These are phyloP conservation scores for Vigna trinervia DNA, from an alignment of 306 rosid genomes.

Conservation along the genomic window DNA sequence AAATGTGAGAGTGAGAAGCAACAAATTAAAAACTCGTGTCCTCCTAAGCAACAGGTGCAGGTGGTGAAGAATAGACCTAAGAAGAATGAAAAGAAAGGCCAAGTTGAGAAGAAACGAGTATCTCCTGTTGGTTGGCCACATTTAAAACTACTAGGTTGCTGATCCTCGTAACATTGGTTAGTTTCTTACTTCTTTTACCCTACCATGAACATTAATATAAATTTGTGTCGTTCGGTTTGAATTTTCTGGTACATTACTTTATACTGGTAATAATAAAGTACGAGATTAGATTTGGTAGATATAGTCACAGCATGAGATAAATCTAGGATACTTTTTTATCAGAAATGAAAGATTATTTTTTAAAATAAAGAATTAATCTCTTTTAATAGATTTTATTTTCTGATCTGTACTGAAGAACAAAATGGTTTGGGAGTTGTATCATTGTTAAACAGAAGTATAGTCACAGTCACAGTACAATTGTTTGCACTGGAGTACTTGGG, in stretches of 20 bases:
- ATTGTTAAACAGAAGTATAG: too few species aligned
- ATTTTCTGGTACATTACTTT: conserved; percentile 11
- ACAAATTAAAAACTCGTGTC: conserved; percentile 34
- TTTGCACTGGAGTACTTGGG: conserved; percentile 38
- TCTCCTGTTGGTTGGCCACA: conserved; percentile 64
- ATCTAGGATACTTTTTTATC: not conserved
- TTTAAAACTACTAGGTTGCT: conserved; percentile 72
- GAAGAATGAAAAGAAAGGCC: conserved; percentile 57
- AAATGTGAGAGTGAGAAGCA: conserved; percentile 38
- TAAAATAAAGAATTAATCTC: too few species aligned
- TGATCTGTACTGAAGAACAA: too few species aligned
- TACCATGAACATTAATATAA: conserved; percentile 24
- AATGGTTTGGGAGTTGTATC: too few species aligned
- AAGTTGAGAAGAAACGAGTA: conserved; percentile 53
- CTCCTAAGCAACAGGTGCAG: conserved; percentile 46
- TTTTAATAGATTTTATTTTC: too few species aligned
- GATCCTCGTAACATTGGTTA: conserved; percentile 26
- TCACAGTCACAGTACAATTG: not conserved
- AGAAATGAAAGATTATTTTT: too few species aligned
- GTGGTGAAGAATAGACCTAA: conserved; percentile 47
- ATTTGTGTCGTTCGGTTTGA: conserved; percentile 24
- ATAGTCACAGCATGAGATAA: not conserved
- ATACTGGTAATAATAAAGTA: conserved; percentile 9
- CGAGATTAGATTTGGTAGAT: conserved; percentile 30
- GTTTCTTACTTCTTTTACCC: conserved; percentile 17